A percentile compares a stretch with the other conserved stretches of the same genome.
These are phyloP conservation scores for Westerdykella ornata DNA, from an alignment of 2,329 filamentous ascomycete genomes.

Conservation along the genomic window DNA sequence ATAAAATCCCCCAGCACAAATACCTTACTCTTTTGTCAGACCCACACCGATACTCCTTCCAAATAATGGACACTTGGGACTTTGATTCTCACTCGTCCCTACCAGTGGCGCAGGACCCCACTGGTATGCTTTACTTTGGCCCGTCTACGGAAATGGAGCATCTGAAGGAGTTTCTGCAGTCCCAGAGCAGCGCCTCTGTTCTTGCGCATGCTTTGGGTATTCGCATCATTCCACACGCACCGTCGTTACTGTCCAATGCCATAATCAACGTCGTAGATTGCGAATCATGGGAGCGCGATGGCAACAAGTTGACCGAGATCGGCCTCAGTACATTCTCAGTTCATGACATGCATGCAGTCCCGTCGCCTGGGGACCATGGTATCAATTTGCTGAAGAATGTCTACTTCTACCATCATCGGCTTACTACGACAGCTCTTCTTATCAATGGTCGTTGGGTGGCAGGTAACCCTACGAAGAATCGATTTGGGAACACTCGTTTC, in stretches of 20 bases:
- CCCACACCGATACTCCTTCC: no score
- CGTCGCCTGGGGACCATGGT: background rate
- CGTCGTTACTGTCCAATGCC: background rate
- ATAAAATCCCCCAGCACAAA: no score
- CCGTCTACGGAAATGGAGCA: background rate
- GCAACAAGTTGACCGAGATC: background rate
- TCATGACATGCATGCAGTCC: constrained; percentile 5
- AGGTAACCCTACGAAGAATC: constrained; percentile 11
- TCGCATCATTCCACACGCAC: background rate
- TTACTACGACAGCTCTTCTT: constrained; percentile 12
- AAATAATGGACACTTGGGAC: no score
- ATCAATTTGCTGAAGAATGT: constrained; percentile 12
- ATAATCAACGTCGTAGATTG: background rate
- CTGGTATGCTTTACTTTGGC: no score
- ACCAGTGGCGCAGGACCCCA: no score
- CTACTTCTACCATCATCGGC: constrained; percentile 18
- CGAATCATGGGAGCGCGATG: background rate
- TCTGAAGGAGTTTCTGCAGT: background rate
- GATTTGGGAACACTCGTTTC: constrained; percentile 8
- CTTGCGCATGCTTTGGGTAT: background rate
- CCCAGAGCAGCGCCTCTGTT: background rate
- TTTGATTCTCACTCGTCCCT: no score
- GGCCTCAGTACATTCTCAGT: background rate
- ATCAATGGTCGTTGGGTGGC: constrained; percentile 9
- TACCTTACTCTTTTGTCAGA: no score